Percentiles rank a stretch among this genome's conserved stretches.
Conservation (phyloP, 306 rosid species). For the Acacia confusa region DNA sequence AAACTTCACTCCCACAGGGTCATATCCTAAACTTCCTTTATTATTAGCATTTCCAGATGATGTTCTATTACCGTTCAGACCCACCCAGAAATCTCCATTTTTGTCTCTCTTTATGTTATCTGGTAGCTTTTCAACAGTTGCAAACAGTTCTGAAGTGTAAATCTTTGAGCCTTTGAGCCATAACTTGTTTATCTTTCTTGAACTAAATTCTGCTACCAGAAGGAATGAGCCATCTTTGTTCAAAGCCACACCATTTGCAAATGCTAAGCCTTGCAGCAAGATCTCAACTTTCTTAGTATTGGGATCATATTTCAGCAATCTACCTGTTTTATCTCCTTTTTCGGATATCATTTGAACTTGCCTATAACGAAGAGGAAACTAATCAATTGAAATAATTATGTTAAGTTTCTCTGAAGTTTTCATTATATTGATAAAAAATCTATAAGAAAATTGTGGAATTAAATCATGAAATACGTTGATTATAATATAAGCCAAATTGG, state of each 20-base stretch:
- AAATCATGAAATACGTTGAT: not conserved
- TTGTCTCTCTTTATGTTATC: constrained; percentile 58
- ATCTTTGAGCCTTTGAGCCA: constrained; percentile 42
- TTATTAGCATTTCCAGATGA: not conserved
- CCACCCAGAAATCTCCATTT: constrained; percentile 58
- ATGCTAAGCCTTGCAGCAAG: constrained; percentile 44
- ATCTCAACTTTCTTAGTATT: constrained; percentile 40
- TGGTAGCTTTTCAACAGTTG: constrained; percentile 38
- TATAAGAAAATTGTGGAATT: not conserved
- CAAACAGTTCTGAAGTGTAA: constrained; percentile 27
- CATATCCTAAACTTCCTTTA: not conserved
- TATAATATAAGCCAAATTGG: not conserved
- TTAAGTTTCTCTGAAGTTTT: not conserved
- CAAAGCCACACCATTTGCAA: constrained; percentile 67
- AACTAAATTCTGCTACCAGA: constrained; percentile 40
- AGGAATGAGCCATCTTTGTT: constrained; percentile 54
- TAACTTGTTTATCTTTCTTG: constrained; percentile 30
- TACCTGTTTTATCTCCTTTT: constrained; percentile 59
- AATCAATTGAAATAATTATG: not conserved
- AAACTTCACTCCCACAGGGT: constrained; percentile 46
- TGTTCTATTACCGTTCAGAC: constrained; percentile 25
- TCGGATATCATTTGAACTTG: constrained; percentile 27
- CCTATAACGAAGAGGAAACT: constrained; percentile 19
- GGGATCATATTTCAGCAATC: constrained; percentile 55
- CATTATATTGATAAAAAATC: not conserved